phyloP scores from a whole-genome alignment of 805 yeast genomes.

The Kuraishia cidri region DNA sequence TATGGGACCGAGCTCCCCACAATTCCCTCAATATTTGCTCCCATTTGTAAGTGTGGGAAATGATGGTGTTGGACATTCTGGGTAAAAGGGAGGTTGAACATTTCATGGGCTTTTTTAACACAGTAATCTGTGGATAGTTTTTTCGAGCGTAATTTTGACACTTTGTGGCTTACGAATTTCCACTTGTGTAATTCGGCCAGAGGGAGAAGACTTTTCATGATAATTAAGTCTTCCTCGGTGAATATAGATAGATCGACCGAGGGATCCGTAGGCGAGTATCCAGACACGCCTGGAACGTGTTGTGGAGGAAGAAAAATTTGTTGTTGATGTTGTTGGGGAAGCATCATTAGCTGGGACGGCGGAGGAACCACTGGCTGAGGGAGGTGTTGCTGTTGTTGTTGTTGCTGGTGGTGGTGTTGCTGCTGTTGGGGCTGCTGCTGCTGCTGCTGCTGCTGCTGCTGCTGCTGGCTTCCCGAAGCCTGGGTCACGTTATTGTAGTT shows the following conservation, averaged over 20 bases:
- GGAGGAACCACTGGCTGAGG: too few species aligned
- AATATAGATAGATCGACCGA: constrained; percentile 10
- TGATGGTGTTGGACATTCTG: constrained; percentile 13
- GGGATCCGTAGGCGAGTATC: too few species aligned
- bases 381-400: too few species aligned
- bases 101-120: constrained; percentile 19
- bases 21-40: constrained; percentile 17
- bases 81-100: constrained; percentile 19
- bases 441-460: too few species aligned
- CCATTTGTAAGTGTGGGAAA: constrained; percentile 5
- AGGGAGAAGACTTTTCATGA: constrained; percentile 17
- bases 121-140: constrained; percentile 20
- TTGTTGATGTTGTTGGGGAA: not conserved
- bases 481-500: too few species aligned
- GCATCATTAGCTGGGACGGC: not conserved
- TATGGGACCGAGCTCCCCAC: constrained; percentile 23
- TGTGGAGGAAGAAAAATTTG: not conserved
- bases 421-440: too few species aligned
- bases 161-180: constrained; percentile 19
- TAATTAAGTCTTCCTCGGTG: constrained; percentile 19
- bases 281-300: too few species aligned
- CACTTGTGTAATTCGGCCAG: constrained; percentile 22
- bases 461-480: too few species aligned
- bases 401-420: too few species aligned
- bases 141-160: constrained; percentile 19